Base-by-base conservation (phyloP, 805 yeast genomes). In the Saccharomycopsis sp. region DNA sequence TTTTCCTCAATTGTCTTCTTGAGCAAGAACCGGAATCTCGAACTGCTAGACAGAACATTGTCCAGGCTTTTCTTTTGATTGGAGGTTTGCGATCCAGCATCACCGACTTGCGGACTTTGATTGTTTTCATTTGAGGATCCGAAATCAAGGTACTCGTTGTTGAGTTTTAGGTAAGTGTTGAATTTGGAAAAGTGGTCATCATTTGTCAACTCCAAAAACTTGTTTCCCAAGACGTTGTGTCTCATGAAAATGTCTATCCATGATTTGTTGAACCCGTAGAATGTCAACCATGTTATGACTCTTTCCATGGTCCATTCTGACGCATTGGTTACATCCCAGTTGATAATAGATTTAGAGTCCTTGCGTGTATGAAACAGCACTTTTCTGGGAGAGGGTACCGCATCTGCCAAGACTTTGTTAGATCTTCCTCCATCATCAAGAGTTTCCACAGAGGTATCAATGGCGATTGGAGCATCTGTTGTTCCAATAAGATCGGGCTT, bases 221-320 rank as follows among this genome's bases (percentile, higher is more conserved):
- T 62, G 34, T 73, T 69, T 0, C 87, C 86, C 7, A 67, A 62
- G 2, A 87, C 63, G 37, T 73, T 72, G 46, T 75, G 67, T 32
- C 66, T 65, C 30, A 62, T 61, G 57, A 87, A 81, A 13, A 77
- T 69, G 4, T 65, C 71, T n/a, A 71, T 63, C 96, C 96, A 87
- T 10, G 78, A 64, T 3, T 68, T 71, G 49, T 80, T 80, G 59
- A 87, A 87, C 16, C 71, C 67, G 55, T 86, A 69, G n/a, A 58
- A 51, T 5, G 70, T 77, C 19, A 87, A 64, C 94, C 95, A 87
- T 36, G 62, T 55, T 0, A 67, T 45, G 1, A 86, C 88, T 39
- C 81, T 66, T n/a, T 69, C 74, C 48, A 71, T 61, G 1, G 79
- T 74, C 96, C 96, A 86, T 44, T 74, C 78, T 4, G 65, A 67